phyloP scores from a whole-genome alignment of 208 protist species.

The Acanthamoeba quina region DNA sequence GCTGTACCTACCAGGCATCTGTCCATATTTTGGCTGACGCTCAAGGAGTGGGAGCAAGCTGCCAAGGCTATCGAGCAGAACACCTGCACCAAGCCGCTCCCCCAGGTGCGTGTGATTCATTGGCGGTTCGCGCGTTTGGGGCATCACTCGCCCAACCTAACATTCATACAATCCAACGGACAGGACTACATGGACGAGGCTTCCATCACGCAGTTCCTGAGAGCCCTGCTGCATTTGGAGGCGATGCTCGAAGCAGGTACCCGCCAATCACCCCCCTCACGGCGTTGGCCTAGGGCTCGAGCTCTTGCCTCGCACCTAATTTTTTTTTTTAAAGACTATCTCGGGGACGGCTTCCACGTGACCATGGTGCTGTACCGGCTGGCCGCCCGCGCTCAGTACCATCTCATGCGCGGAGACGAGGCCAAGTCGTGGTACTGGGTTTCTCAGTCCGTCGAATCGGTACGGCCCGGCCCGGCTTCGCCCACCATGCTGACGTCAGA shows the following conservation, averaged over 20 bases:
- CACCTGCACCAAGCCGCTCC: neutral
- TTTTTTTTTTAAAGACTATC: no score
- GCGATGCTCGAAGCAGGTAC: conserved; percentile 30
- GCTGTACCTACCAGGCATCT: neutral
- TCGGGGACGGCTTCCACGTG: conserved; percentile 11
- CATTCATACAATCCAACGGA: neutral
- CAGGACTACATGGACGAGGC: conserved; percentile 57
- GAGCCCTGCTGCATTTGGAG: conserved; percentile 18
- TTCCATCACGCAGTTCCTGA: neutral
- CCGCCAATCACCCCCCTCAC: neutral
- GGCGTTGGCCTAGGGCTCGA: no score
- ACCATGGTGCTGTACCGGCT: conserved; percentile 30
- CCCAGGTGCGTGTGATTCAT: neutral
- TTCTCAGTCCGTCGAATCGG: neutral
- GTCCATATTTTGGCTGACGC: neutral
- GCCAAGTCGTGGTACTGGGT: conserved; percentile 29
- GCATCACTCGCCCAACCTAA: neutral
- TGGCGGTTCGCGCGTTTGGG: neutral
- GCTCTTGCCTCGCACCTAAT: no score
- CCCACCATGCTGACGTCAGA: neutral
- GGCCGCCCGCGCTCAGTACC: conserved; percentile 6
- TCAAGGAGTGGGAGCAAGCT: neutral
- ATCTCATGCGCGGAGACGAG: conserved; percentile 36
- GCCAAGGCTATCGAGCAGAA: neutral
- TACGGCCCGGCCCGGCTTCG: neutral